phyloP scores from a whole-genome alignment of 768 basidiomycete genomes.

The Termitomyces sp. region DNA sequence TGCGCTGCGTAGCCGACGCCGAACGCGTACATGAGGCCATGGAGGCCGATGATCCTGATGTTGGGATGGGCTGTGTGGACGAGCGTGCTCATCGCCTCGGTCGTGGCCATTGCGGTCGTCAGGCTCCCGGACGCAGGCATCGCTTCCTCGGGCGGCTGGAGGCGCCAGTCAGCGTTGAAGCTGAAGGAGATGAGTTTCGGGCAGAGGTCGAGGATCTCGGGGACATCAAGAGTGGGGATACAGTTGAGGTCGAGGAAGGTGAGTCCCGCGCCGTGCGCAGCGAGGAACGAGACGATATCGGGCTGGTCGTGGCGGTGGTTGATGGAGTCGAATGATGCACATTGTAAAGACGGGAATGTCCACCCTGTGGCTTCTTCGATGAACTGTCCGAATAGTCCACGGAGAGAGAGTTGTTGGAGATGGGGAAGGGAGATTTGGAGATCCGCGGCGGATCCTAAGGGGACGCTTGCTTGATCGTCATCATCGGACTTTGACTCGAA shows the following conservation, averaged over 20 bases:
- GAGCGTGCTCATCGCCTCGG: slow-evolving; percentile 37
- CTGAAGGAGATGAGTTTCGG: slow-evolving; percentile 60
- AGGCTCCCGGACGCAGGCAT: slow-evolving; percentile 16
- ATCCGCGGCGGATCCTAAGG: slow-evolving; percentile 61
- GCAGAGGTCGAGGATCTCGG: slow-evolving; percentile 61
- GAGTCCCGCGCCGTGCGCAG: slow-evolving; percentile 54
- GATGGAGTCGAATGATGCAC: slow-evolving; percentile 56
- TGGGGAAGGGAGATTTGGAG: slow-evolving; percentile 51
- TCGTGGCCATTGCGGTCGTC: slow-evolving; percentile 14
- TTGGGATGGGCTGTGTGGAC: slow-evolving; percentile 53
- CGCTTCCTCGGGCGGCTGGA: slow-evolving; percentile 15
- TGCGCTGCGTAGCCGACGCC: slow-evolving; percentile 55
- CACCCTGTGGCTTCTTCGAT: slow-evolving; percentile 69
- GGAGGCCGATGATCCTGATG: slow-evolving; percentile 63
- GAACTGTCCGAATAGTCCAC: slow-evolving; percentile 61
- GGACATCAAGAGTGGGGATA: slow-evolving; percentile 54
- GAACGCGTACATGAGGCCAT: slow-evolving; percentile 69
- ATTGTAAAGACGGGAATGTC: slow-evolving; percentile 59
- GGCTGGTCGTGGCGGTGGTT: slow-evolving; percentile 48
- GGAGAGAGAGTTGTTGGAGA: slow-evolving; percentile 63
- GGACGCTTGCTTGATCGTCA: slow-evolving; percentile 38
- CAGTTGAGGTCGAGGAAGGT: slow-evolving; percentile 66
- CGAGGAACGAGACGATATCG: slow-evolving; percentile 60
- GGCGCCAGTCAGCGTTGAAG: slow-evolving; percentile 77
- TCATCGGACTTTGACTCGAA: slow-evolving; percentile 33